Evolutionary conservation across 139 green algal genomes (phyloP).

Genomic region (Trebouxia sp.): DNA sequence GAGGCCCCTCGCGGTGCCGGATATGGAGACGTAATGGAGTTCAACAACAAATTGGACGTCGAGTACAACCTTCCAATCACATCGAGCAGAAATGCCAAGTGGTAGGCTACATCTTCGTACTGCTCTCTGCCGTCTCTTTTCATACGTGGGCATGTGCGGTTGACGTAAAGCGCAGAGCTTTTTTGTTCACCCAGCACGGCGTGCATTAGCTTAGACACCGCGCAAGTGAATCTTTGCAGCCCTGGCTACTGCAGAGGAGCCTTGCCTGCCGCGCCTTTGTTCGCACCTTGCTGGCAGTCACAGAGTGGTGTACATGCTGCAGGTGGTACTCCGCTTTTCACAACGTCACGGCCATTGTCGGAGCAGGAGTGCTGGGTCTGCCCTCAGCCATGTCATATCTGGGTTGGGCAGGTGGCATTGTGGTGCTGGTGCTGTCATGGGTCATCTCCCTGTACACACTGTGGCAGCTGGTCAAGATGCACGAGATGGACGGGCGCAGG

Average conservation of each 20-base stretch:
- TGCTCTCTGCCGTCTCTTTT: too few species aligned
- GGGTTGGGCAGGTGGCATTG: conserved; percentile 48
- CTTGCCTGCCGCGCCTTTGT: too few species aligned
- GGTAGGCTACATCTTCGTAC: background rate
- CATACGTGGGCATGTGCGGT: too few species aligned
- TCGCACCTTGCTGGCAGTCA: too few species aligned
- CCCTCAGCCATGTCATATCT: conserved; percentile 48
- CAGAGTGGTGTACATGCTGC: too few species aligned
- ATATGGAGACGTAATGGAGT: conserved; percentile 15
- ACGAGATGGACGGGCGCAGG: conserved; percentile 32
- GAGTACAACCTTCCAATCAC: conserved; percentile 29
- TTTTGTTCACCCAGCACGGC: too few species aligned
- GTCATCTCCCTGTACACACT: conserved; percentile 33
- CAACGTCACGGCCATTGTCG: conserved; percentile 43
- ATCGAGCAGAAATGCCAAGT: conserved; percentile 5
- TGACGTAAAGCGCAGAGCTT: too few species aligned
- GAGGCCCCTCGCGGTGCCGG: too few species aligned
- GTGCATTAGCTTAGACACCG: too few species aligned
- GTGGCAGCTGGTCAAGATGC: conserved; percentile 36
- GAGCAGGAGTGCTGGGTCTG: conserved; percentile 65
- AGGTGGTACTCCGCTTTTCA: conserved; percentile 25
- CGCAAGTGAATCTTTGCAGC: too few species aligned
- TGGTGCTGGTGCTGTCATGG: conserved; percentile 42
- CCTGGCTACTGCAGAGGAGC: too few species aligned
- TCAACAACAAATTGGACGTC: conserved; percentile 27